Conservation (phyloP, 73 alveolate species). For the Paramecium biaurelia region DNA sequence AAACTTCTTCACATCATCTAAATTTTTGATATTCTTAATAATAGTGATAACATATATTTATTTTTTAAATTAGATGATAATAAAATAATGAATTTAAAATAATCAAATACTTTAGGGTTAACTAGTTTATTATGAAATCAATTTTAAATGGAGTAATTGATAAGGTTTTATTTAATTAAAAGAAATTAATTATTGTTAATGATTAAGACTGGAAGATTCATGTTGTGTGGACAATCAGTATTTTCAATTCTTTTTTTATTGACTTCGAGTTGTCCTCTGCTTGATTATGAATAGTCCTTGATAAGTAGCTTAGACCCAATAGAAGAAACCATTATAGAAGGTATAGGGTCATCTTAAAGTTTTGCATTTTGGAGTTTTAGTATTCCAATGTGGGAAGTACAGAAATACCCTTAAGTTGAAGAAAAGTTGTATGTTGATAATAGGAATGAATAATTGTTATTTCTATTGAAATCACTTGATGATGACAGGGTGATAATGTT, state of each 20-base stretch:
- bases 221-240: not conserved
- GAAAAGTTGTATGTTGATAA: not conserved
- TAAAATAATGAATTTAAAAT: not conserved
- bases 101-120: not conserved
- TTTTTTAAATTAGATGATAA: no score
- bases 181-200: not conserved
- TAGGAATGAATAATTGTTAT: not conserved
- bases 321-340: not conserved
- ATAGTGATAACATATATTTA: not conserved
- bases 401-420: not conserved
- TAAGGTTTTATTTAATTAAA: not conserved
- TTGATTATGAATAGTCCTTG: not conserved
- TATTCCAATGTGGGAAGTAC: not conserved
- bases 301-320: not conserved
- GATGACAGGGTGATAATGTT: not conserved
- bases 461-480: not conserved
- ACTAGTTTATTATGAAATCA: not conserved
- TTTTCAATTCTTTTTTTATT: not conserved
- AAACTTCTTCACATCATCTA: no score
- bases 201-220: not conserved
- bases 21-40: no score
- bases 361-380: not conserved
- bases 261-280: not conserved
- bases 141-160: not conserved
- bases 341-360: not conserved